Evolutionary conservation across 1,284 basidiomycete species (phyloP).

Genomic region (Ustilago crameri): DNA sequence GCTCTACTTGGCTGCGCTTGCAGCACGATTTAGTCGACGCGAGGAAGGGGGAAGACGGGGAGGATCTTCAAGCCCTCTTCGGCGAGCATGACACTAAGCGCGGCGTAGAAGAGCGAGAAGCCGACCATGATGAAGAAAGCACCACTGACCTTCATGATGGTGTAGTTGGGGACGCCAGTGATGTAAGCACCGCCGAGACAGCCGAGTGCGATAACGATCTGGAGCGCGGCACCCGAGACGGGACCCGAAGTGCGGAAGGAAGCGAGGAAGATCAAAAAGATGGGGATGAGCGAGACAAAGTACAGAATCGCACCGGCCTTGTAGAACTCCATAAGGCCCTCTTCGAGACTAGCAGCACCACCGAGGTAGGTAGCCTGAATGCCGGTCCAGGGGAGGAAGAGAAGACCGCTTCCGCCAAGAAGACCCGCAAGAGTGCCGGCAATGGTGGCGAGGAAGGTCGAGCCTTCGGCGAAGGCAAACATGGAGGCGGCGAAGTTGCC

Average conservation of each 20-base stretch:
- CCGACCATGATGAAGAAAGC: constrained; percentile 51
- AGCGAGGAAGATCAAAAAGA: constrained; percentile 51
- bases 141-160: constrained; percentile 32
- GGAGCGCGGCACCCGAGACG: constrained; percentile 21
- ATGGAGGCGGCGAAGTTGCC: constrained; percentile 54
- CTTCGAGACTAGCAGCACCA: constrained; percentile 15
- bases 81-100: constrained; percentile 38
- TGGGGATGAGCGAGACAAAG: constrained; percentile 52
- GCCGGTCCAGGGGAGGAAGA: constrained; percentile 58
- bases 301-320: constrained; percentile 35
- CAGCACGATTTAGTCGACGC: constrained; percentile 38
- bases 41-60: constrained; percentile 51
- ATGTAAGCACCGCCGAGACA: constrained; percentile 34
- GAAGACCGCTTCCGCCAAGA: constrained; percentile 33
- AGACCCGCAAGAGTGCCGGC: constrained; percentile 43
- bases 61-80: constrained; percentile 51
- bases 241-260: constrained; percentile 42
- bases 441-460: constrained; percentile 50
- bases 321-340: constrained; percentile 29
- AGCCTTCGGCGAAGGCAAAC: constrained; percentile 52
- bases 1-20: too few relatives aligned
- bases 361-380: constrained; percentile 46
- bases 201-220: constrained; percentile 45
- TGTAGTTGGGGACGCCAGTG: constrained; percentile 13
- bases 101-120: constrained; percentile 40